Base-by-base conservation (phyloP, 2,329 filamentous ascomycete species). In the Davidsoniella australis region DNA sequence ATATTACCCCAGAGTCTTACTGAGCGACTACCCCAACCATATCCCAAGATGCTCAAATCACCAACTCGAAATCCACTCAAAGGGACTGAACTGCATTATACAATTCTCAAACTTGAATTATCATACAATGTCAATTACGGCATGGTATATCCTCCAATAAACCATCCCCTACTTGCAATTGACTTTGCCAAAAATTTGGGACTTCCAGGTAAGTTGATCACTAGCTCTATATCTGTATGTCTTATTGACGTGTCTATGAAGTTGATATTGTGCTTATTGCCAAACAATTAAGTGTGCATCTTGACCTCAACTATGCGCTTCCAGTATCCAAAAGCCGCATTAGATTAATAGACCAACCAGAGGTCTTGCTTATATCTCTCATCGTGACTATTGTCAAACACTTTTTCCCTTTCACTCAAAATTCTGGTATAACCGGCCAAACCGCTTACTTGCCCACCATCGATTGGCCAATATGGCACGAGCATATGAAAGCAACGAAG, bases 331-430 rank as follows among this genome's bases (percentile, higher is more conserved):
- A 50, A 42, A 14, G 14, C 24, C 49, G 54, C 4, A 50, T 53
- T 16, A 52, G 51, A 40, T 23, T 54, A 4, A 46, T 79, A 14
- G 68, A 77, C 46, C 73, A 82, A 54, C 86, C 91, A 0, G 91
- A 96, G 58, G 68, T 84, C 5, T 74, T 83, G 41, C 65, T 95
- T 1, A 68, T 86, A 49, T 71, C 79, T 3, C 66, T 85, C 3
- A 62, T 94, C 3, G 67, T 94, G 2, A 70, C 94, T 12, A 77
- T 82, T 3, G 78, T 82, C 3, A 95, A 95, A 57, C 62, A 94
- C 2, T 68, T 82, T 17, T 87, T 85, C 57, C 85, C 89, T 0
- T 76, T 94, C 41, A 57, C 66, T 67, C 18, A 58, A 68, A 55
- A 72, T 71, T 6, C 62, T 59, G 36, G 68, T 67, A 16, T 48